A percentile compares a stretch with the other conserved stretches of the same genome.
These are phyloP conservation scores for Copromyces sp. DNA, from an alignment of 495 filamentous ascomycete species.

Conservation along the genomic window DNA sequence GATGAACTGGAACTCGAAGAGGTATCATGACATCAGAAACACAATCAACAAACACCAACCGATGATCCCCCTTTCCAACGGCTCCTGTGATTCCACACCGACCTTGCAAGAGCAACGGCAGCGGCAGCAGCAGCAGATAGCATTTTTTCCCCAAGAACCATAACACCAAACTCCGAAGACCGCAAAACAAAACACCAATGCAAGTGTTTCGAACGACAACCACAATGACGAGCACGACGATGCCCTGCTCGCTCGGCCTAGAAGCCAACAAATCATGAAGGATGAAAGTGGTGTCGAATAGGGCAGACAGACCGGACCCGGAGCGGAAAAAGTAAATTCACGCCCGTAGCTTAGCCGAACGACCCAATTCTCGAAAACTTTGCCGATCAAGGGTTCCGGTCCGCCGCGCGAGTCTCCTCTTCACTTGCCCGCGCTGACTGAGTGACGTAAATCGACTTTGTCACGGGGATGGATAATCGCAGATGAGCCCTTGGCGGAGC, in stretches of 20 bases:
- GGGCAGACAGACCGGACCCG: neutral
- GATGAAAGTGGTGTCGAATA: neutral
- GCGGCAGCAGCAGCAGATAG: neutral
- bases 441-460: conserved; percentile 8
- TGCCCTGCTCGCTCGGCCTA: neutral
- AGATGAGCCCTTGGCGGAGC: conserved; percentile 17
- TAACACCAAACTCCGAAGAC: neutral
- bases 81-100: neutral
- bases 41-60: neutral
- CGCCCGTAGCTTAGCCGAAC: neutral
- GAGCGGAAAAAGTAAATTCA: neutral
- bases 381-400: neutral
- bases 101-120: no score
- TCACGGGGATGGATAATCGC: conserved; percentile 12
- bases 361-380: neutral
- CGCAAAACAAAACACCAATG: neutral
- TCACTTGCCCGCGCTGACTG: neutral
- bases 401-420: neutral
- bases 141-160: neutral
- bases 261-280: neutral
- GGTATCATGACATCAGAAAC: neutral
- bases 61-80: neutral
- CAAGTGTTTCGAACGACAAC: neutral
- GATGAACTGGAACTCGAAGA: neutral
- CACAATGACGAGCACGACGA: neutral